Base-by-base conservation (phyloP, 768 basidiomycete species). In the Psilocybe sp. region DNA sequence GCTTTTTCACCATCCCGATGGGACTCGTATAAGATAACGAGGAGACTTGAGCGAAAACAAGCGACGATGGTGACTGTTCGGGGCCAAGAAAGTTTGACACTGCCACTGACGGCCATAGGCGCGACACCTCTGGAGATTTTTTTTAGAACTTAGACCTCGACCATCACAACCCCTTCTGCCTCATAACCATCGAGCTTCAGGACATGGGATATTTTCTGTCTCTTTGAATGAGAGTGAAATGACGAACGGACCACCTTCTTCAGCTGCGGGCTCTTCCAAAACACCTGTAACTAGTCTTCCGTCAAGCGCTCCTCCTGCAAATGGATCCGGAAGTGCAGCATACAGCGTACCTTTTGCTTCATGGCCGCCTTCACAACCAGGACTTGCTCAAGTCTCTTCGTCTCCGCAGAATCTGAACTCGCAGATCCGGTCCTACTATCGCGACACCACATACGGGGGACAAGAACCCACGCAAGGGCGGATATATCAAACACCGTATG, bases 1-100 rank as follows among this genome's bases (percentile, higher is more conserved):
- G 68, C 57, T 85, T 86, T 69, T 89, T 91, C 15, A 70, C 87
- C 89, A 91, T 90, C 18, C 11, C 34, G 31, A 11, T 7, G 31
- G 12, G 15, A n/a, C 23, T 28, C 7, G 23, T 28, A 28, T 28
- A 28, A 28, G 23, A 28, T 7, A 7, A 28, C 23, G 23, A 28
- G 23, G 23, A 7, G 23, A 7, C 3, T 28, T 28, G 3, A 28
- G 3, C 23, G 23, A 28, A 28, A 3, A 4, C 23, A 3, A 28
- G 23, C 7, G 23, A 28, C 23, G 23, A 28, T 28, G 23, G 7
- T 28, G 23, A 28, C 23, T 7, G 23, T 28, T 28, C 23, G 23
- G 23, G 23, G 3, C 3, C 4, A 28, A 28, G 23, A 28, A 28
- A 28, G 23, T 28, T 4, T 7, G 23, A 28, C 23, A 28, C 23